Conservation (phyloP, 2,329 filamentous ascomycete species). For the Septoria petroselini region DNA sequence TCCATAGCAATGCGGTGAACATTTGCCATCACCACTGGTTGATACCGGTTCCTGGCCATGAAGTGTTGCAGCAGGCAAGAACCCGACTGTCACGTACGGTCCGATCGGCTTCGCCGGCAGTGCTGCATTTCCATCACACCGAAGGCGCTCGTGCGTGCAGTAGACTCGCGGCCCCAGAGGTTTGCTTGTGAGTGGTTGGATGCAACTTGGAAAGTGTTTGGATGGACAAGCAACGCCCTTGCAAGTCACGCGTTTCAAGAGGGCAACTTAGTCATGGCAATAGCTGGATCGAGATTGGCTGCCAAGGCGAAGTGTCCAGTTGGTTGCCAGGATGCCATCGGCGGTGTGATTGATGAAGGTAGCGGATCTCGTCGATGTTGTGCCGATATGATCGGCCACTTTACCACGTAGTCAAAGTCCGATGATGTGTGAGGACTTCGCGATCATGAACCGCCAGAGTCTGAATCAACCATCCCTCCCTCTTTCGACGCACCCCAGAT, state of each 20-base stretch:
- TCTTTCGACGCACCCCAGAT: too few species aligned
- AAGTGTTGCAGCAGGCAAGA: background rate
- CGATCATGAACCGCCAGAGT: too few species aligned
- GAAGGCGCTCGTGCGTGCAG: background rate
- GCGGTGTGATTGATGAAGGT: too few species aligned
- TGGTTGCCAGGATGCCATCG: too few species aligned
- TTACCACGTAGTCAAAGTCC: too few species aligned
- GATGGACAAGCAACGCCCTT: constrained; percentile 1
- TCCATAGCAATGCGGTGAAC: too few species aligned
- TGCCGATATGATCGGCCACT: too few species aligned
- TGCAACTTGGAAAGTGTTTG: background rate
- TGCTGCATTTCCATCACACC: background rate
- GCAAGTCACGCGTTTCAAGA: constrained; percentile 7
- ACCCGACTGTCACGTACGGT: background rate
- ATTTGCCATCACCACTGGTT: background rate
- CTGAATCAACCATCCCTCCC: too few species aligned
- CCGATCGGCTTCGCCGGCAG: background rate
- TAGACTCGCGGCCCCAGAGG: background rate
- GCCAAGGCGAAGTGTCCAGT: too few species aligned
- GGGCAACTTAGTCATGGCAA: constrained; percentile 3
- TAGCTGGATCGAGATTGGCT: constrained; percentile 6
- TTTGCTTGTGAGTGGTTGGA: background rate
- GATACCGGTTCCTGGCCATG: background rate
- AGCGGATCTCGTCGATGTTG: too few species aligned
- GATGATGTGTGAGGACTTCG: too few species aligned